phyloP scores from a whole-genome alignment of 1,284 basidiomycete species.

The Macrocybe sp. region DNA sequence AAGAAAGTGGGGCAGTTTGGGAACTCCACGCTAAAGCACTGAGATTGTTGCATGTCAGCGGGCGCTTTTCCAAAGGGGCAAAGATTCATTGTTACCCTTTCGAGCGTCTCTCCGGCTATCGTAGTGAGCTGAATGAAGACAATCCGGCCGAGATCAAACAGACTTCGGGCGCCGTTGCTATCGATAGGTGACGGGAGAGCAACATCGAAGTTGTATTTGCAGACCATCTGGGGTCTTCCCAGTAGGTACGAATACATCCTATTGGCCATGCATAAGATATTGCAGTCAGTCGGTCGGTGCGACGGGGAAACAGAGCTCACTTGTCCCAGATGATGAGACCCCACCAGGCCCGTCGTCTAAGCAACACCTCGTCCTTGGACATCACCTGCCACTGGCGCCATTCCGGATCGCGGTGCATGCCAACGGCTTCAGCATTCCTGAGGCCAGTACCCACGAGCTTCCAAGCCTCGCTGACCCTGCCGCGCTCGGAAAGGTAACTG shows the following conservation, averaged over 20 bases:
- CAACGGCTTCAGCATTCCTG: constrained; percentile 42
- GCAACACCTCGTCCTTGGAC: constrained; percentile 38
- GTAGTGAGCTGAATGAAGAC: constrained; percentile 33
- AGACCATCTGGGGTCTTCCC: constrained; percentile 40
- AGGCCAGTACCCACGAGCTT: constrained; percentile 42
- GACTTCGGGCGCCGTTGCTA: constrained; percentile 31
- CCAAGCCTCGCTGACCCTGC: constrained; percentile 49
- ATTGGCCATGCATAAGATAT: constrained; percentile 11
- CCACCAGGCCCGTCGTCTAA: constrained; percentile 46
- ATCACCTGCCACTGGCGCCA: constrained; percentile 45
- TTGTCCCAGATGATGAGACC: constrained; percentile 41
- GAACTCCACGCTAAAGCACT: constrained; percentile 36
- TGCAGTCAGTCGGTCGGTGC: not conserved
- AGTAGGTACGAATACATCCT: constrained; percentile 42
- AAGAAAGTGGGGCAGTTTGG: constrained; percentile 32
- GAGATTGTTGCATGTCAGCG: constrained; percentile 3
- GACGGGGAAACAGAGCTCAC: constrained; percentile 23
- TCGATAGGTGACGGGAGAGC: constrained; percentile 27
- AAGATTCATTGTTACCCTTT: constrained; percentile 25
- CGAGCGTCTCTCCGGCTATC: constrained; percentile 36
- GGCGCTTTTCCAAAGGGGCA: not conserved
- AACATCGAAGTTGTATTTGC: constrained; percentile 32
- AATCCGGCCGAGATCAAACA: constrained; percentile 30
- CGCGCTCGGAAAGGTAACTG: constrained; percentile 41
- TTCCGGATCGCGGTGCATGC: constrained; percentile 46